Conservation (phyloP, 2,329 filamentous ascomycete genomes). For the Colletotrichum chrysophilum region DNA sequence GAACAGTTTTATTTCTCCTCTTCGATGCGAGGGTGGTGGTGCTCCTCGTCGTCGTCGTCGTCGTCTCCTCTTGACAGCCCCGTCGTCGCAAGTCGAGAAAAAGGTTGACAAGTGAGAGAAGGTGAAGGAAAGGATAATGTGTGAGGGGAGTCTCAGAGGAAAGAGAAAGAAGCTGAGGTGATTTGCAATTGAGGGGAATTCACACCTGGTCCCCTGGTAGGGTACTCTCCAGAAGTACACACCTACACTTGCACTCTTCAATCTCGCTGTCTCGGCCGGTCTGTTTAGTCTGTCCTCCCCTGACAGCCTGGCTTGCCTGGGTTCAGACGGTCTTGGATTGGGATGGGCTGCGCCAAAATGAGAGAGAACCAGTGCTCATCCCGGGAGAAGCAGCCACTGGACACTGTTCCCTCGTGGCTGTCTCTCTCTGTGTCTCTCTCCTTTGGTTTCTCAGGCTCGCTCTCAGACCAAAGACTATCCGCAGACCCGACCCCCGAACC, state of each 20-base stretch:
- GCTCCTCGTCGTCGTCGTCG: background rate
- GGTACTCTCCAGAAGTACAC: background rate
- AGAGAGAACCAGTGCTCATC: conserved; percentile 10
- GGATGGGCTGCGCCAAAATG: conserved; percentile 5
- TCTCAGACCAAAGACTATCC: background rate
- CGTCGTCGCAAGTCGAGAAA: background rate
- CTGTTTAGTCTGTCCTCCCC: conserved; percentile 8
- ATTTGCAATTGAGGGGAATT: conserved; percentile 6
- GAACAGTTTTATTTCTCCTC: background rate
- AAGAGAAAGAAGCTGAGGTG: background rate
- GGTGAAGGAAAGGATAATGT: background rate
- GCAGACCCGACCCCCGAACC: background rate
- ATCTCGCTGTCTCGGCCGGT: conserved; percentile 14
- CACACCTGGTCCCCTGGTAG: background rate
- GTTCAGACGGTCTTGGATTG: conserved; percentile 21
- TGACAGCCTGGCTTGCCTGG: conserved; percentile 12
- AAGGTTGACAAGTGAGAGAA: background rate
- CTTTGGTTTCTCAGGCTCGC: background rate
- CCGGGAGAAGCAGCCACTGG: background rate
- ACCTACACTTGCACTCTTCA: conserved; percentile 1
- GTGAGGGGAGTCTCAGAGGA: background rate
- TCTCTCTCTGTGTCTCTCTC: background rate
- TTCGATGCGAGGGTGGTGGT: background rate
- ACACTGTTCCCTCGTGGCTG: background rate
- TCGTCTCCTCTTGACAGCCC: conserved; percentile 7